Base-by-base conservation (phyloP, 106 monocot genomes). In the Hemerocallis citrina region DNA sequence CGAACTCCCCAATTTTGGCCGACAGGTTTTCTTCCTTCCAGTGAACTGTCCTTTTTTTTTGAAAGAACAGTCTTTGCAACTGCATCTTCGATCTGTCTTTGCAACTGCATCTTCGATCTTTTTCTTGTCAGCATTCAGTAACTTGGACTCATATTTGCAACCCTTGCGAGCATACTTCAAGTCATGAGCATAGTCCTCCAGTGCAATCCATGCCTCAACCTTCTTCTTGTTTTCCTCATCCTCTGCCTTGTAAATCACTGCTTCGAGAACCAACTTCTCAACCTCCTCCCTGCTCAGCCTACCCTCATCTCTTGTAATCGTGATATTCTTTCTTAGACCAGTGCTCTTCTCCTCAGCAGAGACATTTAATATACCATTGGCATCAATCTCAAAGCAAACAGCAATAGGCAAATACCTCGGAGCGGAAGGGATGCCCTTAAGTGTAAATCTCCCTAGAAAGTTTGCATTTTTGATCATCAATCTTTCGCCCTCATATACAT, bases 291-390 rank as follows among this genome's bases (percentile, higher is more conserved):
- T 64, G 65, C 76, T 68, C 37, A 81, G 38, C 25, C 81, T 29
- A 0, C 72, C 67, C 67, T 68, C 72, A 54, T 76, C 72, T 30
- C 76, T 81, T 7, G 72, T 81, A 32, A 81, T 72, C 29, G 68
- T 72, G 33, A 81, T 73, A 39, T 76, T 69, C 33, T 73, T 77
- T 66, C 62, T 73, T 42, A 74, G 73, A 7, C 77, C 69, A 5
- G 73, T 62, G 15, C 69, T 70, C 50, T 74, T 77, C 44, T 76
- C 73, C 66, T 73, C 69, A 0, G 81, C 81, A 5, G 64, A 69
- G 55, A 82, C 76, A 34, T 82, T 82, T 39, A 82, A 45, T 25
- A 82, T 82, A 27, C 81, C 77, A 31, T 72, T 77, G 35, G 71
- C 72, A 57, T 82, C 81, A 12, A 82, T 72, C 23, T 77, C 81